These are phyloP conservation scores for Rubia balearica DNA, from an alignment of 305 asterid species.

Conservation along the genomic window DNA sequence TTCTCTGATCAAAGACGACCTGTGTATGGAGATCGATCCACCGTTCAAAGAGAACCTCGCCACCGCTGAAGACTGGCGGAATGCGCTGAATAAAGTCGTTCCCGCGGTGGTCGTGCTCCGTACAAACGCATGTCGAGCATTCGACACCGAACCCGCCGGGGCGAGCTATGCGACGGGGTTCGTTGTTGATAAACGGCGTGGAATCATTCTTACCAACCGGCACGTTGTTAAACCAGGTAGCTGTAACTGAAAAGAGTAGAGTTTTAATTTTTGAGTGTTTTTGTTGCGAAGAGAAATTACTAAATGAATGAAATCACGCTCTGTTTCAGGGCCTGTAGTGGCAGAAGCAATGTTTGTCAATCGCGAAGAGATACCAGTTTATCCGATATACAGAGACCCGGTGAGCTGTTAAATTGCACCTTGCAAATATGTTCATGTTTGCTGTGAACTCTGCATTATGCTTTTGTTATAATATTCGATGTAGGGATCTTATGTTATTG, in stretches of 20 bases:
- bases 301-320: not conserved
- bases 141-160: conserved; percentile 90
- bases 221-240: conserved; percentile 95
- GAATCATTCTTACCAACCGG: conserved; percentile 89
- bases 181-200: conserved; percentile 83
- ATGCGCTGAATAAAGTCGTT: conserved; percentile 73
- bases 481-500: not conserved
- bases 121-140: conserved; percentile 89
- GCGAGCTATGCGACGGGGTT: conserved; percentile 95
- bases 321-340: conserved; percentile 78
- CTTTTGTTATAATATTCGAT: not conserved
- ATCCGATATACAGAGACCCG: conserved; percentile 91
- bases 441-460: no score
- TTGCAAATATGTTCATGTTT: not conserved
- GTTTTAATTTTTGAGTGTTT: not conserved
- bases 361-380: conserved; percentile 83
- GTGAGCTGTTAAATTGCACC: conserved; percentile 36
- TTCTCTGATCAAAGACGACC: conserved; percentile 71
- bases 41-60: conserved; percentile 62
- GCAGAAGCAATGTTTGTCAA: conserved; percentile 97
- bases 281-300: not conserved
- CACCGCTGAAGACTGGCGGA: conserved; percentile 88
- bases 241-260: not conserved
- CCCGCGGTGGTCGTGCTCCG: conserved; percentile 98
- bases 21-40: conserved; percentile 88